Evolutionary conservation across 2,329 filamentous ascomycete species (phyloP).

Genomic region (Pleoardoris graminearum): DNA sequence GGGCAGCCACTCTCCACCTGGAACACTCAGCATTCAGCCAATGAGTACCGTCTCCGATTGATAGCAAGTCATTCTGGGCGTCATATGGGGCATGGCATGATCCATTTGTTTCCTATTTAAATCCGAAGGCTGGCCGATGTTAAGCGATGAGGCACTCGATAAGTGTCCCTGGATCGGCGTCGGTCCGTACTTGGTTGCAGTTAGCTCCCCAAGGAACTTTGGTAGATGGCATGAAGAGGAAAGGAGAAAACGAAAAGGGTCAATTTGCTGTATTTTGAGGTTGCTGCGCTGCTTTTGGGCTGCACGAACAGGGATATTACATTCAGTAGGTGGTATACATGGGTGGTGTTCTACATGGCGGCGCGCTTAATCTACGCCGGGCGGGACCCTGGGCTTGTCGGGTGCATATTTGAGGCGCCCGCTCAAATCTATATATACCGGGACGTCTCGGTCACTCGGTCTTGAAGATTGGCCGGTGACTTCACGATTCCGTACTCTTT

Average conservation of each 20-base stretch:
- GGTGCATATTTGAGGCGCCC: not conserved
- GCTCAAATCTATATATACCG: not conserved
- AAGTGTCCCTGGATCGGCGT: slow-evolving; percentile 3
- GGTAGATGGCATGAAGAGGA: not conserved
- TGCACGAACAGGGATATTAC: not conserved
- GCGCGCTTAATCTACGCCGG: not conserved
- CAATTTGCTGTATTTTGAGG: not conserved
- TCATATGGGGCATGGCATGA: too few species aligned
- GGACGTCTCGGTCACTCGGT: slow-evolving; percentile 2
- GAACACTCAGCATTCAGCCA: not conserved
- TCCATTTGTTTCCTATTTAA: not conserved
- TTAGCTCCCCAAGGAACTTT: not conserved
- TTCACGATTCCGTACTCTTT: slow-evolving; percentile 4
- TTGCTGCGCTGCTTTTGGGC: not conserved
- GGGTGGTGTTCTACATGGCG: slow-evolving; percentile 9
- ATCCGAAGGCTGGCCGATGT: slow-evolving; percentile 3
- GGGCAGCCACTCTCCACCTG: slow-evolving; percentile 1
- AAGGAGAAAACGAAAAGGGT: not conserved
- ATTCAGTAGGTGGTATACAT: slow-evolving; percentile 13
- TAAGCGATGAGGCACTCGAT: slow-evolving; percentile 6
- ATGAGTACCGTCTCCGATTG: slow-evolving; percentile 1
- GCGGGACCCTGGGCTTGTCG: slow-evolving; percentile 5
- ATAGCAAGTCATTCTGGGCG: slow-evolving; percentile 7
- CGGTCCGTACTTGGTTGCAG: not conserved
- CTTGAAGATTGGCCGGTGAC: not conserved